Evolutionary conservation across 1,284 basidiomycete genomes (phyloP).

Genomic region (Inonotus obliquus): DNA sequence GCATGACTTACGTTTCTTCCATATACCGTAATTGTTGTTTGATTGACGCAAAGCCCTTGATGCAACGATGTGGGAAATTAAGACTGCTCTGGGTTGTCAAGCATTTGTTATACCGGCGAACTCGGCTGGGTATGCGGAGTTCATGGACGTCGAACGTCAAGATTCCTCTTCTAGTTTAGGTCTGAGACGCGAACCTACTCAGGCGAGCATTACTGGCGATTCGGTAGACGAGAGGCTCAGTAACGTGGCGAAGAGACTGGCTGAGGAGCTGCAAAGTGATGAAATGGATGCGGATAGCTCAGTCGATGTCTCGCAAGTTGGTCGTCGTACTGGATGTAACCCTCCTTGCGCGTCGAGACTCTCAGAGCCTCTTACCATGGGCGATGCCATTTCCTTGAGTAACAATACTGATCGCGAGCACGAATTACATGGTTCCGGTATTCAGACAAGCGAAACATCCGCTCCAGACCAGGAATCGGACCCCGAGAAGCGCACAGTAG

Average conservation of each 20-base stretch:
- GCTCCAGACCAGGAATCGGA: neutral
- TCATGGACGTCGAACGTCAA: constrained; percentile 21
- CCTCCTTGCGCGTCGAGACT: neutral
- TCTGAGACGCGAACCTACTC: neutral
- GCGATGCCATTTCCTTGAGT: neutral
- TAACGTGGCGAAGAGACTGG: constrained; percentile 18
- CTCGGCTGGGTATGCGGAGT: constrained; percentile 19
- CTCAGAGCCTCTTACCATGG: neutral
- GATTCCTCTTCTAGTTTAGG: neutral
- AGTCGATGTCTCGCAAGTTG: neutral
- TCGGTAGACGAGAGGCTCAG: constrained; percentile 3
- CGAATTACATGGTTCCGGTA: neutral
- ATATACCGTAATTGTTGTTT: neutral
- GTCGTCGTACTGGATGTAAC: neutral
- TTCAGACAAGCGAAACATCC: neutral
- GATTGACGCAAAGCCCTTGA: constrained; percentile 12
- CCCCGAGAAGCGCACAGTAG: neutral
- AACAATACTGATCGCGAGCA: neutral
- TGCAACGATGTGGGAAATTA: constrained; percentile 26
- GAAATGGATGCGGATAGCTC: neutral
- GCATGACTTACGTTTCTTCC: neutral
- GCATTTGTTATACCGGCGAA: constrained; percentile 16
- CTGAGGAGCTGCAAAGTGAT: constrained; percentile 19
- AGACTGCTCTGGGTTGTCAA: constrained; percentile 22
- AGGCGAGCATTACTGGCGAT: neutral